phyloP scores from a whole-genome alignment of 2,329 filamentous ascomycete genomes.

The Ophiocordyceps camponoti-rufipedis region DNA sequence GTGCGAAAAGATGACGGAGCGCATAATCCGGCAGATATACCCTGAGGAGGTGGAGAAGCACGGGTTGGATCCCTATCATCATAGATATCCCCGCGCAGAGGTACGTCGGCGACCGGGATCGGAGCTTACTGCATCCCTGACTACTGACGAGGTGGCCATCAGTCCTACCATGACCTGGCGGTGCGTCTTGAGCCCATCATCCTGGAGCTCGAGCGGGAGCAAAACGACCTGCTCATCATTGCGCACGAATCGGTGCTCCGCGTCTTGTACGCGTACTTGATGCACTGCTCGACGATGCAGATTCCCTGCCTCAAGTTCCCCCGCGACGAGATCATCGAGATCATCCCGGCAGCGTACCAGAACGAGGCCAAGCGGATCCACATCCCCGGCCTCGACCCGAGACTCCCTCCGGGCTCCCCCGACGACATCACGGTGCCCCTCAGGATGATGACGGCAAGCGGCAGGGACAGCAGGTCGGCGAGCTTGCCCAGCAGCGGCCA shows the following conservation, averaged over 20 bases:
- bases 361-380: slow-evolving; percentile 85
- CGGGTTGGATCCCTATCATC: slow-evolving; percentile 87
- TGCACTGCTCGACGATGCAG: slow-evolving; percentile 92
- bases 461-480: slow-evolving; percentile 10
- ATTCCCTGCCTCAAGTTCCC: slow-evolving; percentile 90
- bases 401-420: slow-evolving; percentile 58
- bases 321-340: slow-evolving; percentile 94
- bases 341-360: slow-evolving; percentile 93
- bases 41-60: slow-evolving; percentile 88
- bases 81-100: slow-evolving; percentile 87
- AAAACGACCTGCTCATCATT: slow-evolving; percentile 95
- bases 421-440: slow-evolving; percentile 69
- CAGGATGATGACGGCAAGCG: slow-evolving; percentile 32
- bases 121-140: neutral
- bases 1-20: slow-evolving; percentile 83
- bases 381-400: slow-evolving; percentile 50
- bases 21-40: slow-evolving; percentile 61
- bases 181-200: slow-evolving; percentile 96
- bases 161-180: slow-evolving; percentile 98
- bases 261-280: slow-evolving; percentile 91
- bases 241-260: slow-evolving; percentile 95
- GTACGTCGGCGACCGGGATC: slow-evolving; percentile 20
- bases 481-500: slow-evolving; percentile 12
- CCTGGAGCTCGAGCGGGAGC: slow-evolving; percentile 86
- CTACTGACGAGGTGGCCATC: neutral